Base-by-base conservation (phyloP, 2,329 filamentous ascomycete genomes). In the Hypoxylon sp. region DNA sequence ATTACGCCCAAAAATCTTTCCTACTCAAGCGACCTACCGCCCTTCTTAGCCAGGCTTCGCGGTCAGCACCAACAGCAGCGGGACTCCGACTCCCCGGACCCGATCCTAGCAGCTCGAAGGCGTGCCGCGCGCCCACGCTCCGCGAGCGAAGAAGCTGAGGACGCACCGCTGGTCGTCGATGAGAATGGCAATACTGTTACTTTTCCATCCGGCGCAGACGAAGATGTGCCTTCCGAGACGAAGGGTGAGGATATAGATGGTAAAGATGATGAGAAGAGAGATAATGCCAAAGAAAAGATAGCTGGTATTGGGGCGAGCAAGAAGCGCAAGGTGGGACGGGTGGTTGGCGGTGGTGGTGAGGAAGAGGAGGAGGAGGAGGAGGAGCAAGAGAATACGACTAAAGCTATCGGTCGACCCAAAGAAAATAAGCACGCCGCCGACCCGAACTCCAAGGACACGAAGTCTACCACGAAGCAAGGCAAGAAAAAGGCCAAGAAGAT, bases 91-190 rank as follows among this genome's bases (percentile, higher is more conserved):
- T 80, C 86, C 39, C 82, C 88, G 73, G 85, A 88, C 62, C 84
- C 85, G 3, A 81, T 87, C 46, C 81, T 88, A 39, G 83, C 85
- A 1, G 82, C 80, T 5, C 82, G 82, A 17, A 81, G 86, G 1
- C 81, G 87, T n/a, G 81, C 84, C 53, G 79, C 75, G 13, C 75
- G 70, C 64, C 86, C 83, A 80, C 85, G 84, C 37, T 88, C 87
- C 14, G 87, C 83, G 66, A 89, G 91, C 72, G 90, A 90, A 44
- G 89, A 94, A 67, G 91, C 91, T 11, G 92, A 95, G 73, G 92
- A 95, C 78, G 90, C 85, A 54, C 93, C 93, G 0, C 85, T 93
- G 0, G 89, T 93, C 57, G 88, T 96, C 3, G 88, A 95, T 72
- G 92, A 94, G 76, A 84, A 87, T 3, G 91, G 89, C 54, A 91